Evolutionary conservation across 2,329 filamentous ascomycete genomes (phyloP), one percentile per base, ranked within the genome.

Genomic region (Thelonectria olida): DNA sequence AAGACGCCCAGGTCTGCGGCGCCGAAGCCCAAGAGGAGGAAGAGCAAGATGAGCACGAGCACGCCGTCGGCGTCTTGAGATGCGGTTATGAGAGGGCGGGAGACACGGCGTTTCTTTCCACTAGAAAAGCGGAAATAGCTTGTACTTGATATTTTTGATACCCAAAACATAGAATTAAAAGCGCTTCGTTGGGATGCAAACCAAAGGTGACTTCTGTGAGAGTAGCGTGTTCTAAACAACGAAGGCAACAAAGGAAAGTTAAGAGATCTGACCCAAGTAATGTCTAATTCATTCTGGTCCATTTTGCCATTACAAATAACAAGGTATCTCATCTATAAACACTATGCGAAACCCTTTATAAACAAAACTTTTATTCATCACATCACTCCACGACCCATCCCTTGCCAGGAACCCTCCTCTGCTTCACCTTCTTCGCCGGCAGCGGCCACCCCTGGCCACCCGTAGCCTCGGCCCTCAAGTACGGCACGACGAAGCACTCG

Each of bases 401-500:
- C 67, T 87, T 88, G 38, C 87, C 90, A 1, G 82, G 74, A 61
- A 92, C 86, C 78, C 90, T 93, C 77, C 80, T 89, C 80, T 98
- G 95, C 70, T 88, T 83, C 41, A 98, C 90, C 80, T 92, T 96
- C 78, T 88, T 89, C n/a, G 91, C 89, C 4, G 92, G 91, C 74
- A 99, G 76, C 12, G 92, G 91, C 94, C 94, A 97, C 1, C 93
- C 92, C 68, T 89, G 82, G 0, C 87, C 87, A 0, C 87, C 88
- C 0, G 77, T 83, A 0, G 83, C 87, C 71, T 93, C 91, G 0
- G 91, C 89, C 52, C 89, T 81, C 66, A 98, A 74, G 67, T 89
- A 90, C 48, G 94, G 90, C 66, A 95, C 87, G 2, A 97, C 91
- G 87, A 92, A 96, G 69, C 91, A 93, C 77, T 96, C 90, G 49